Evolutionary conservation across 306 rosid species (phyloP).

Genomic region (Comarum palustre): DNA sequence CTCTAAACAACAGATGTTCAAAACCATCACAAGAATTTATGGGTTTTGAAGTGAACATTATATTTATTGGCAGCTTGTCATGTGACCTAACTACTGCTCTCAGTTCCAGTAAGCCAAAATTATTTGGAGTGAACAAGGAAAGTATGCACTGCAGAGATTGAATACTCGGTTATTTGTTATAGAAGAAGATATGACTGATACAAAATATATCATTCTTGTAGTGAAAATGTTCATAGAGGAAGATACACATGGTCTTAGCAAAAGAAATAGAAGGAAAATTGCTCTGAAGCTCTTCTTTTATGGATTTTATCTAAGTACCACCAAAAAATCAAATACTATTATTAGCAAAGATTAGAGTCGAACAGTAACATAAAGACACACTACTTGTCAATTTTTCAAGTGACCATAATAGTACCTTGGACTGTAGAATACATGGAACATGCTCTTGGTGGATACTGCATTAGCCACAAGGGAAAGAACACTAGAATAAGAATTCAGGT

Average conservation of each 20-base stretch:
- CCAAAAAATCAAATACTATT: background rate
- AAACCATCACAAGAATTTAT: background rate
- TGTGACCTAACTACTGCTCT: background rate
- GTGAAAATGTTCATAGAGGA: background rate
- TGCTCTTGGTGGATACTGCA: slow-evolving; percentile 75
- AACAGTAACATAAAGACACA: background rate
- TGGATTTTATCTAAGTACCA: background rate
- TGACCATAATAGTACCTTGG: slow-evolving; percentile 63
- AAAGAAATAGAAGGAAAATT: background rate
- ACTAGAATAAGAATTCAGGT: slow-evolving; percentile 57
- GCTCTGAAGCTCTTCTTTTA: background rate
- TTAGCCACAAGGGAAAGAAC: slow-evolving; percentile 71
- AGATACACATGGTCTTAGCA: background rate
- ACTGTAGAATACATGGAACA: slow-evolving; percentile 87
- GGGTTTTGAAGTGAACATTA: background rate
- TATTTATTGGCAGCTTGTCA: slow-evolving; percentile 1
- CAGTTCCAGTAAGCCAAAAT: background rate
- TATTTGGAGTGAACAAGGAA: background rate
- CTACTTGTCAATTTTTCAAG: background rate
- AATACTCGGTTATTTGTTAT: background rate
- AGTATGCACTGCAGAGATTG: background rate
- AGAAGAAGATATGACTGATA: background rate
- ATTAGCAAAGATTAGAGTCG: background rate
- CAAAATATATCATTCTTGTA: background rate
- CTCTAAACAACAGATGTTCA: background rate